phyloP scores from a whole-genome alignment of 2,329 filamentous ascomycete species.

The Alternaria arborescens region DNA sequence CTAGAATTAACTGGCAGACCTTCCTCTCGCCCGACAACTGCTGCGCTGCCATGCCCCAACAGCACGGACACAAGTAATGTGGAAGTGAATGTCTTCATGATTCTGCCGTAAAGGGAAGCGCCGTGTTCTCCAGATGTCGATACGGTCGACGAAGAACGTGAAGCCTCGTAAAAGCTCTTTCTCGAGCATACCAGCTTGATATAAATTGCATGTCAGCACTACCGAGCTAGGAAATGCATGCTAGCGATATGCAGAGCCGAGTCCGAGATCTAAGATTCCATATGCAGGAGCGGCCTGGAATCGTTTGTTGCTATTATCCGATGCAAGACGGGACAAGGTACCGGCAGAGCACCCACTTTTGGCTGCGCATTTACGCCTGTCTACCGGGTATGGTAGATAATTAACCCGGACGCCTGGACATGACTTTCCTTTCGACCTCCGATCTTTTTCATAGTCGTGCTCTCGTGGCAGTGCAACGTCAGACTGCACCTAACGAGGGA shows the following conservation, averaged over 20 bases:
- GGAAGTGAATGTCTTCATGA: slow-evolving; percentile 16
- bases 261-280: slow-evolving; percentile 2
- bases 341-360: not conserved
- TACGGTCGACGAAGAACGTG: not conserved
- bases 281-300: slow-evolving; percentile 3
- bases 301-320: slow-evolving; percentile 11
- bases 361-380: not conserved
- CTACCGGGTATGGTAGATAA: not conserved
- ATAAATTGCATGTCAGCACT: slow-evolving; percentile 1
- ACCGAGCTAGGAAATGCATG: slow-evolving; percentile 5
- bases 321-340: slow-evolving; percentile 4
- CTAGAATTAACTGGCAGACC: not conserved
- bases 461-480: not conserved
- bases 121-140: not conserved
- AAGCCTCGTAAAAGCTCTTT: not conserved
- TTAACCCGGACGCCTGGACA: not conserved
- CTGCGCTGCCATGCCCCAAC: slow-evolving; percentile 10
- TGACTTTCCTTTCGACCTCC: not conserved
- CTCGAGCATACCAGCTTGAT: not conserved
- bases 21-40: not conserved
- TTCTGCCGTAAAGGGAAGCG: not conserved
- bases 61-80: slow-evolving; percentile 12
- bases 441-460: not conserved
- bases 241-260: slow-evolving; percentile 9
- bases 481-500: not conserved